Evolutionary conservation across 148 eudicot species (phyloP).

Genomic region (Mesembryanthemum crystallinum): DNA sequence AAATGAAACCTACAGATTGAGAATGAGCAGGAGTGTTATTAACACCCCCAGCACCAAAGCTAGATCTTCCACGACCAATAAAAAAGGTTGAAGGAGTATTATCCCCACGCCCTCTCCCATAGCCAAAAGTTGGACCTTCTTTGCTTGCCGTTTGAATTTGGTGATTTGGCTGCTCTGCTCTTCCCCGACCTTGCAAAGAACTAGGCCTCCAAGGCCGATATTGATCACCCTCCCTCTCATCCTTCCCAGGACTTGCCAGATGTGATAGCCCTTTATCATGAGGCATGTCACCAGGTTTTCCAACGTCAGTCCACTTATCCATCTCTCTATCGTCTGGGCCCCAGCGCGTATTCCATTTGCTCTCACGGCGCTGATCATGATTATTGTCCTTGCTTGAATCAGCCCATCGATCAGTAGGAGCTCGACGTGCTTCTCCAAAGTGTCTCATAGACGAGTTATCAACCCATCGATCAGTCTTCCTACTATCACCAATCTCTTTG

Average conservation of each 20-base stretch:
- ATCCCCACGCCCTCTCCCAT: slow-evolving; percentile 87
- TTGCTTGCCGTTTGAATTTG: slow-evolving; percentile 49
- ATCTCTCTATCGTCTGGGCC: slow-evolving; percentile 73
- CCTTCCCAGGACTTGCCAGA: slow-evolving; percentile 51
- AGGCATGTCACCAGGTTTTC: slow-evolving; percentile 50
- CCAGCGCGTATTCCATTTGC: slow-evolving; percentile 94
- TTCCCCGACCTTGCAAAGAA: slow-evolving; percentile 63
- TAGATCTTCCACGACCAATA: slow-evolving; percentile 59
- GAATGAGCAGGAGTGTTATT: slow-evolving; percentile 26
- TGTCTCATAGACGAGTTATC: slow-evolving; percentile 48
- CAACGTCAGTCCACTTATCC: slow-evolving; percentile 59
- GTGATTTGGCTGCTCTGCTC: slow-evolving; percentile 51
- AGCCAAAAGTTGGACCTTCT: slow-evolving; percentile 48
- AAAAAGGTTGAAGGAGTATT: slow-evolving; percentile 44
- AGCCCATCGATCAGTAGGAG: slow-evolving; percentile 55
- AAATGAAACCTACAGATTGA: slow-evolving; percentile 32
- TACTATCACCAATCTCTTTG: slow-evolving; percentile 56
- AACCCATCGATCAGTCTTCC: slow-evolving; percentile 56
- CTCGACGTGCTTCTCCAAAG: slow-evolving; percentile 71
- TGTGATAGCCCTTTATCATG: slow-evolving; percentile 56
- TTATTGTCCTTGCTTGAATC: slow-evolving; percentile 60
- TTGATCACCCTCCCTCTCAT: slow-evolving; percentile 72
- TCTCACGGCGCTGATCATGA: slow-evolving; percentile 72
- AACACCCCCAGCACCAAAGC: slow-evolving; percentile 33
- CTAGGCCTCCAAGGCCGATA: slow-evolving; percentile 82